These are phyloP conservation scores for Cyclotella cryptica DNA, from an alignment of 108 stramenopile genomes.

Conservation along the genomic window DNA sequence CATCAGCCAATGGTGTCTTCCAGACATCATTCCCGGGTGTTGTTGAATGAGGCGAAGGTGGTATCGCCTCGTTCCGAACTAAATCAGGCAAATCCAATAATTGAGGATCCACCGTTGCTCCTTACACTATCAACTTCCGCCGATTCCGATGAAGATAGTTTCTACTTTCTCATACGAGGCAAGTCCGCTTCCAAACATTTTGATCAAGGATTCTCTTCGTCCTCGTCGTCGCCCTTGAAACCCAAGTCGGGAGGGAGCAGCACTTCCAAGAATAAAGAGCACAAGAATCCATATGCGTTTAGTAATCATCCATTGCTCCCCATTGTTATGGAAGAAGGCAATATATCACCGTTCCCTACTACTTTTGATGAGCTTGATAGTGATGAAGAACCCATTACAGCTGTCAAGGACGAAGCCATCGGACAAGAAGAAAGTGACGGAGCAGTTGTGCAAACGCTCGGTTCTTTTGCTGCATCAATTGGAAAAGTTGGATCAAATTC, in stretches of 20 bases:
- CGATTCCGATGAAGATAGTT: slow-evolving; percentile 30
- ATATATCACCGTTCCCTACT: slow-evolving; percentile 19
- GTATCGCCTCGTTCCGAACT: neutral
- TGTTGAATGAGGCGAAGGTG: neutral
- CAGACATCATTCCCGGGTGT: neutral
- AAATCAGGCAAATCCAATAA: neutral
- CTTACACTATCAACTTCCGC: slow-evolving; percentile 1
- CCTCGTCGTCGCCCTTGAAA: neutral
- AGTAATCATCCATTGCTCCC: slow-evolving; percentile 27
- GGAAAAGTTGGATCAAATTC: neutral
- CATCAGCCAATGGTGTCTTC: slow-evolving; percentile 4
- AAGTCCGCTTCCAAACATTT: neutral
- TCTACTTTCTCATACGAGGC: slow-evolving; percentile 20
- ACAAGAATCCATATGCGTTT: slow-evolving; percentile 34
- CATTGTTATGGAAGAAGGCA: slow-evolving; percentile 17
- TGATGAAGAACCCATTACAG: neutral
- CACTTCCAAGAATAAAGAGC: slow-evolving; percentile 10
- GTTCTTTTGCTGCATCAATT: slow-evolving; percentile 11
- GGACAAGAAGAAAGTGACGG: neutral
- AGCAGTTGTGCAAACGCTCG: neutral
- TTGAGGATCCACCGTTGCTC: slow-evolving; percentile 4
- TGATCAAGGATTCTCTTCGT: neutral
- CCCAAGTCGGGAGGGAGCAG: slow-evolving; percentile 1
- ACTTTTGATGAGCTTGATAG: slow-evolving; percentile 23
- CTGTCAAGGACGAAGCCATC: neutral